A percentile compares a stretch with the other conserved stretches of the same genome.
Conservation (phyloP, 768 basidiomycete species). For the Nidularia sp. region DNA sequence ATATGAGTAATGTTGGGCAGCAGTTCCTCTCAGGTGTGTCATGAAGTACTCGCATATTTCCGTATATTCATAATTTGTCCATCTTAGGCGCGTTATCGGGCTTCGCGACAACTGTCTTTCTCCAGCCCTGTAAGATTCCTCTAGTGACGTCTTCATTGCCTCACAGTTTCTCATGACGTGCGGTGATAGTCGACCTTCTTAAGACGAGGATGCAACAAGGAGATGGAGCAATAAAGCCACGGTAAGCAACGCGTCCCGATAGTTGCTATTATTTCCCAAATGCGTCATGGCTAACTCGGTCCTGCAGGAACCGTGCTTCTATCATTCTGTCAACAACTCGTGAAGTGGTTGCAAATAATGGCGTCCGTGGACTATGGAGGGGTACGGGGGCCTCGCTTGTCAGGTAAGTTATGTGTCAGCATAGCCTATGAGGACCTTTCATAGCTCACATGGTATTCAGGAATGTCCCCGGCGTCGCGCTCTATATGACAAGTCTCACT, state of each 20-base stretch:
- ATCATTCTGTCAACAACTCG: slow-evolving; percentile 48
- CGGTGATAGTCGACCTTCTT: slow-evolving; percentile 69
- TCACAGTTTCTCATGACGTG: not conserved
- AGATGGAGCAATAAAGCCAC: slow-evolving; percentile 38
- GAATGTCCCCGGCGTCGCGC: slow-evolving; percentile 89
- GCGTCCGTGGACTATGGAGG: slow-evolving; percentile 77
- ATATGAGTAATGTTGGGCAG: slow-evolving; percentile 66
- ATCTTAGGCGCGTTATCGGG: slow-evolving; percentile 71
- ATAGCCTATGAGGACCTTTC: not conserved
- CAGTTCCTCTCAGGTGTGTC: slow-evolving; percentile 59
- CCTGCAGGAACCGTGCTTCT: slow-evolving; percentile 16
- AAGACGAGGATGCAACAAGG: slow-evolving; percentile 92
- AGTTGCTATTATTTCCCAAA: not conserved
- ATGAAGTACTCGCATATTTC: not conserved
- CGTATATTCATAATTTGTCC: not conserved
- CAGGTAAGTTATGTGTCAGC: slow-evolving; percentile 38
- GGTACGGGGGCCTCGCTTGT: slow-evolving; percentile 80
- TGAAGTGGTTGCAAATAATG: slow-evolving; percentile 59
- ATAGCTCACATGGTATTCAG: slow-evolving; percentile 30
- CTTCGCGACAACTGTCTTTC: slow-evolving; percentile 65
- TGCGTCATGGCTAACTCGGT: not conserved
- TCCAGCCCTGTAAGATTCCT: slow-evolving; percentile 66
- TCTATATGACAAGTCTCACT: slow-evolving; percentile 87
- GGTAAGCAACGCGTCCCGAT: slow-evolving; percentile 21
- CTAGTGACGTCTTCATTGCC: not conserved